Evolutionary conservation across 2,329 filamentous ascomycete species (phyloP), one percentile per base, ranked within the genome.

Genomic region (Talaromyces verruculosus): DNA sequence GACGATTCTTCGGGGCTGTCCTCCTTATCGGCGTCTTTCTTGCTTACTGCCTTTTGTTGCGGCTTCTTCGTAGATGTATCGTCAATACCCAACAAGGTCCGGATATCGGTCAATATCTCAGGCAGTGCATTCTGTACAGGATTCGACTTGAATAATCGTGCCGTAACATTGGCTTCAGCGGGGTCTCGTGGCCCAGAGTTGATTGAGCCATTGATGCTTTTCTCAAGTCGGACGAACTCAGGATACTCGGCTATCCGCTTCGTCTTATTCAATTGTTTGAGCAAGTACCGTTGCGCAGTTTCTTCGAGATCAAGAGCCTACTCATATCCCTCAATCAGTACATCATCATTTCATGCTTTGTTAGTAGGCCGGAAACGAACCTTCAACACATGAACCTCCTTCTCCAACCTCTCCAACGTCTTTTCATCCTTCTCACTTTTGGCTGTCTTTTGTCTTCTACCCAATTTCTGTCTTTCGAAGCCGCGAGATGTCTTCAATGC

Each of bases 401-500:
- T 80, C 37, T 83, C 79, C 37, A 88, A 72, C 5, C 86, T 78
- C 22, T 75, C 75, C 67, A 79, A 66, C 5, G 75, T 74, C 28
- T 75, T 72, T 5, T 71, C 68, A 37, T 85, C 80, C 11, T 79
- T 79, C 43, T 82, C 80, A 7, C 75, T 69, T 47, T 76, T 78
- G 0, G 85, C 85, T 2, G 79, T 81, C 73, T 89, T 89, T 70
- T 84, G 82, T 65, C 87, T 78, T 15, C 87, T 80, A 25, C 86
- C 84, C 65, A 88, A 78, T 73, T 89, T 89, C 75, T 89, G 87
- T 60, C 86, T 80, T 74, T 89, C 87, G 69, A 89, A 87, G 11
- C 84, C 84, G 51, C 85, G 84, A 41, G 85, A 85, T 10, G 84
- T 78, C 71, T 87, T 88, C 51, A 89, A 80, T 1, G 84, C 85